A percentile compares a stretch with the other conserved stretches of the same genome.
Conservation (phyloP, 2,329 filamentous ascomycete species). For the Xylariaceae sp. region DNA sequence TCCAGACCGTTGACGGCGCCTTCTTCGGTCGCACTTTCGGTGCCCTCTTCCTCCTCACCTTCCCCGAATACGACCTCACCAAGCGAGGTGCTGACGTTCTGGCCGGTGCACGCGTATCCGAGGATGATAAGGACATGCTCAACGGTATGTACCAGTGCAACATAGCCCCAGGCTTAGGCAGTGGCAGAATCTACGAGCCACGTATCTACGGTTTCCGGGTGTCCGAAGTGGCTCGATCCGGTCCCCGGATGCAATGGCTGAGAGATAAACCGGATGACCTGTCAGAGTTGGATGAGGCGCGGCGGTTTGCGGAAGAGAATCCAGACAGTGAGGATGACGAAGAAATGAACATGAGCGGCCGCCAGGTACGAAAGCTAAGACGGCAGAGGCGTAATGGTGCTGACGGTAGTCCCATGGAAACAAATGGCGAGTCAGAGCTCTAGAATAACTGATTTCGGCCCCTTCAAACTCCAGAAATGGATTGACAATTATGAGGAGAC, state of each 20-base stretch:
- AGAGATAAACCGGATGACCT: slow-evolving; percentile 78
- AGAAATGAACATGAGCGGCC: slow-evolving; percentile 47
- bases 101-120: slow-evolving; percentile 37
- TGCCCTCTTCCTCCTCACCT: slow-evolving; percentile 96
- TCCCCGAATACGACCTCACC: slow-evolving; percentile 89
- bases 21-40: slow-evolving; percentile 98
- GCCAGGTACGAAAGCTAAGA: slow-evolving; percentile 42
- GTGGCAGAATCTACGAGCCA: slow-evolving; percentile 84
- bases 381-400: slow-evolving; percentile 42
- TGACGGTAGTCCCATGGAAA: slow-evolving; percentile 57
- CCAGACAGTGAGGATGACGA: slow-evolving; percentile 57
- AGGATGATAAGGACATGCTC: slow-evolving; percentile 55
- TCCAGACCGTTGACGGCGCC: slow-evolving; percentile 94
- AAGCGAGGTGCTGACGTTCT: slow-evolving; percentile 65
- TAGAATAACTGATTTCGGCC: slow-evolving; percentile 20
- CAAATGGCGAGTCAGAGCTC: slow-evolving; percentile 58
- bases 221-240: slow-evolving; percentile 82
- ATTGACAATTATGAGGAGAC: too few species aligned
- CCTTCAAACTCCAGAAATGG: too few species aligned
- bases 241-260: slow-evolving; percentile 96
- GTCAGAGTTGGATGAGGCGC: slow-evolving; percentile 79
- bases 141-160: slow-evolving; percentile 88
- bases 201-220: slow-evolving; percentile 97
- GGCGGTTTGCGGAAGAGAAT: slow-evolving; percentile 51
- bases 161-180: slow-evolving; percentile 82